Percentiles rank a stretch among this genome's conserved stretches.
Conservation (phyloP, 2,329 filamentous ascomycete species). For the Apiospora malaysiana region DNA sequence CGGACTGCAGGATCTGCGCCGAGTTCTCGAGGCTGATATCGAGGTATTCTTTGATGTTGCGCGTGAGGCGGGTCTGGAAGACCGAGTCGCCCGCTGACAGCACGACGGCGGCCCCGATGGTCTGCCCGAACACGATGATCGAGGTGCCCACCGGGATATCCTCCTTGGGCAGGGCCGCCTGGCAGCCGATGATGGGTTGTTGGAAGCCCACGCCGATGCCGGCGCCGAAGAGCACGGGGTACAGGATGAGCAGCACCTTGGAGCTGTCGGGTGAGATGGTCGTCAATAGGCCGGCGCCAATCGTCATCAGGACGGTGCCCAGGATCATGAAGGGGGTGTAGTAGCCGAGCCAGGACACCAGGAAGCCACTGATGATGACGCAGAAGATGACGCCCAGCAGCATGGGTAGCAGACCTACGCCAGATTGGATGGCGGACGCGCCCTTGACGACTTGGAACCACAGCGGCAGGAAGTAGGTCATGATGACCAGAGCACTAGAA, state of each 20-base stretch:
- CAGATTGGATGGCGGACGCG: conserved; percentile 57
- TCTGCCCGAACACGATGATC: conserved; percentile 66
- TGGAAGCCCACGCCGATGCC: conserved; percentile 58
- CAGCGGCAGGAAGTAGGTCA: conserved; percentile 43
- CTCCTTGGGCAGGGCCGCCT: conserved; percentile 55
- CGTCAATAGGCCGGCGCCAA: conserved; percentile 61
- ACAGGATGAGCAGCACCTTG: conserved; percentile 60
- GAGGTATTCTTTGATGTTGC: conserved; percentile 23
- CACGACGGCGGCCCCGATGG: conserved; percentile 69
- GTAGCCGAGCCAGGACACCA: conserved; percentile 47
- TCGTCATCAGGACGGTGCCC: conserved; percentile 44
- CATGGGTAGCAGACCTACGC: conserved; percentile 60
- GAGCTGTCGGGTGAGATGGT: conserved; percentile 55
- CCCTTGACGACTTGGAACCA: conserved; percentile 62
- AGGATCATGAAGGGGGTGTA: conserved; percentile 50
- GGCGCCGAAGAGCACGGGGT: conserved; percentile 60
- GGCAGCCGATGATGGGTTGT: conserved; percentile 54
- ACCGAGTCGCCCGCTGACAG: conserved; percentile 70
- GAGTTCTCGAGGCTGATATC: conserved; percentile 20
- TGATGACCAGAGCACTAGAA: conserved; percentile 16
- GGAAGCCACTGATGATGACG: conserved; percentile 49
- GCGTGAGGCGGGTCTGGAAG: conserved; percentile 58
- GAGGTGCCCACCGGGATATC: conserved; percentile 58
- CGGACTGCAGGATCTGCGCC: conserved; percentile 19
- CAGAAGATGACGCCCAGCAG: conserved; percentile 57